Evolutionary conservation across 345 rosid genomes (phyloP).

Genomic region (Psidium guajava): DNA sequence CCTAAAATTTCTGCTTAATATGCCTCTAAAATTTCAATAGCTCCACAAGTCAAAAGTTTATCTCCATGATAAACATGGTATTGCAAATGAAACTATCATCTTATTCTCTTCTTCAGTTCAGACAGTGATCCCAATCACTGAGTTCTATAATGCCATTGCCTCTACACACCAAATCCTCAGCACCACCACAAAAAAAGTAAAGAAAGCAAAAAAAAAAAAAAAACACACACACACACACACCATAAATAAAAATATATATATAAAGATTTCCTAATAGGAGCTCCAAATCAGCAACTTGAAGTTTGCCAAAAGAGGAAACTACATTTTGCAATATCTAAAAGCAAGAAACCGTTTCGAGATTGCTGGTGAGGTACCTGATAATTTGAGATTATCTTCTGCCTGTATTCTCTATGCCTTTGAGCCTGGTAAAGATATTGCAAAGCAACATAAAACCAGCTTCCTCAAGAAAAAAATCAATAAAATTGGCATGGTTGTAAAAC

Average conservation of each 20-base stretch:
- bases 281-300: not conserved
- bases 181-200: not conserved
- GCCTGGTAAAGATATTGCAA: constrained; percentile 19
- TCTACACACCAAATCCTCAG: not conserved
- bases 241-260: not conserved
- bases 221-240: not conserved
- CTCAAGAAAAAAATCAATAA: not conserved
- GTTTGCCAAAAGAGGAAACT: not conserved
- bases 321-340: not conserved
- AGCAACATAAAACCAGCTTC: not conserved
- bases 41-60: not conserved
- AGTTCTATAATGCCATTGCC: not conserved
- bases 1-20: not conserved
- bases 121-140: not conserved
- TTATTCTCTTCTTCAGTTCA: not conserved
- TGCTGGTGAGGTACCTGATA: constrained; percentile 46
- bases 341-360: not conserved
- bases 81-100: not conserved
- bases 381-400: constrained; percentile 65
- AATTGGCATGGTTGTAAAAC: not conserved
- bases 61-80: not conserved
- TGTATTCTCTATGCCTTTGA: constrained; percentile 75
- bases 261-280: not conserved
- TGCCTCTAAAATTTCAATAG: not conserved
- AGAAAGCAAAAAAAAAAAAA: not conserved